Conservation (phyloP, 1,284 basidiomycete genomes). For the Malassezia brasiliensis region DNA sequence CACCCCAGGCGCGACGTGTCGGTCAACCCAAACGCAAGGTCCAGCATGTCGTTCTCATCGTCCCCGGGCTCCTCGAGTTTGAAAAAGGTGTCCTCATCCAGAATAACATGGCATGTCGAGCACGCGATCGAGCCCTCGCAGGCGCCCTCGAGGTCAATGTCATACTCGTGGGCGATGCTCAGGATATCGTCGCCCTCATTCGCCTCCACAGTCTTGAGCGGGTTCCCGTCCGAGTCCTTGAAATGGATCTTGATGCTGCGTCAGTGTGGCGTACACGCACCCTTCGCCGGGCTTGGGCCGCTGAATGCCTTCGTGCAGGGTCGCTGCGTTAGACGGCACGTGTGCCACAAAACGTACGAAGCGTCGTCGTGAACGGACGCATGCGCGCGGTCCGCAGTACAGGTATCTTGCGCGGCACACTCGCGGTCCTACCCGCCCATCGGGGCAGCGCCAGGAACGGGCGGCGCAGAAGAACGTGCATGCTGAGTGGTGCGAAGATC, state of each 20-base stretch:
- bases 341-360: neutral
- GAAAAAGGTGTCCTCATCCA: constrained; percentile 73
- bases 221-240: constrained; percentile 72
- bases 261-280: constrained; percentile 33
- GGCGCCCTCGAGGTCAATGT: constrained; percentile 86
- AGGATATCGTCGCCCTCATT: constrained; percentile 90
- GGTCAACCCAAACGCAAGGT: constrained; percentile 91
- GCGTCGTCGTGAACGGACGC: neutral
- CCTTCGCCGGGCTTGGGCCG: constrained; percentile 57
- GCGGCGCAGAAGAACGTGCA: neutral
- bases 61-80: constrained; percentile 80
- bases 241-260: constrained; percentile 72
- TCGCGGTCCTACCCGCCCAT: too few relatives aligned
- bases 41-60: constrained; percentile 86
- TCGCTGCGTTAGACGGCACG: neutral
- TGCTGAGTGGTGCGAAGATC: neutral
- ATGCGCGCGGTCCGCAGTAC: too few relatives aligned
- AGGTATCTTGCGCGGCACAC: too few relatives aligned
- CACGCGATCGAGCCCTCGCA: constrained; percentile 95
- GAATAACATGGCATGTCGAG: constrained; percentile 92
- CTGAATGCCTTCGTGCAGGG: constrained; percentile 53
- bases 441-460: too few relatives aligned
- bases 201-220: constrained; percentile 76
- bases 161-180: constrained; percentile 84
- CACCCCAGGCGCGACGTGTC: constrained; percentile 68